Conservation (phyloP, 1,284 basidiomycete genomes). For the Vanrija sp. region DNA sequence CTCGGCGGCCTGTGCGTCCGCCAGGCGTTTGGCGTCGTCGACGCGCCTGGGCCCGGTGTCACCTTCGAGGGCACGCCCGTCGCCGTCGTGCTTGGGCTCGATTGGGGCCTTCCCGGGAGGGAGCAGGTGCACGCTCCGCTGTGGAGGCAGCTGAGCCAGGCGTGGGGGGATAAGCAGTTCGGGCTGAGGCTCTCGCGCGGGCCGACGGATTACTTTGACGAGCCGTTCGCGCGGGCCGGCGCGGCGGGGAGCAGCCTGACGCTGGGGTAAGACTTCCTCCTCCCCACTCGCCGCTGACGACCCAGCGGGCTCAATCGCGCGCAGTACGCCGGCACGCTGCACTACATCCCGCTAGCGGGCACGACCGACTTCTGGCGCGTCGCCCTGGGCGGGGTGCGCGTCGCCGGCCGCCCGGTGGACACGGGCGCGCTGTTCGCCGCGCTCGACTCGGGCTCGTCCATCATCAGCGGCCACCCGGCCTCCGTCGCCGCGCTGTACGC, state of each 20-base stretch:
- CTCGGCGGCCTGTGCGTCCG: too few species aligned
- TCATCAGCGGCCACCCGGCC: conserved; percentile 15
- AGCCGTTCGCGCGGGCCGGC: conserved; percentile 27
- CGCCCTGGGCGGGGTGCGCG: conserved; percentile 21
- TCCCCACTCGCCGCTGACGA: too few species aligned
- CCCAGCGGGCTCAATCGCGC: not conserved
- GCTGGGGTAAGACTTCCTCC: not conserved
- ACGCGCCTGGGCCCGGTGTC: conserved; percentile 20
- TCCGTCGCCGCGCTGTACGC: conserved; percentile 17
- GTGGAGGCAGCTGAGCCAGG: too few species aligned
- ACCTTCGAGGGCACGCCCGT: too few species aligned
- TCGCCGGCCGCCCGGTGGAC: too few species aligned
- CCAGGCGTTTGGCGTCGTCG: conserved; percentile 16
- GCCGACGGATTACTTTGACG: too few species aligned
- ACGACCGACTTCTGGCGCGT: conserved; percentile 54
- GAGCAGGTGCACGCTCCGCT: not conserved
- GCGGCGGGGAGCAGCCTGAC: not conserved
- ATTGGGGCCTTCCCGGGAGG: too few species aligned
- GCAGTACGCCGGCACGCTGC: not conserved
- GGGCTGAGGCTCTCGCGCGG: not conserved
- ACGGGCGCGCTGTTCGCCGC: not conserved
- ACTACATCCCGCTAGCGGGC: not conserved
- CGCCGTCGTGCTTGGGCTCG: too few species aligned
- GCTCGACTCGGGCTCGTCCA: conserved; percentile 22
- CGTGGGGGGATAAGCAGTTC: too few species aligned